Evolutionary conservation across 2,329 filamentous ascomycete genomes (phyloP).

Genomic region (Moelleriella libera): DNA sequence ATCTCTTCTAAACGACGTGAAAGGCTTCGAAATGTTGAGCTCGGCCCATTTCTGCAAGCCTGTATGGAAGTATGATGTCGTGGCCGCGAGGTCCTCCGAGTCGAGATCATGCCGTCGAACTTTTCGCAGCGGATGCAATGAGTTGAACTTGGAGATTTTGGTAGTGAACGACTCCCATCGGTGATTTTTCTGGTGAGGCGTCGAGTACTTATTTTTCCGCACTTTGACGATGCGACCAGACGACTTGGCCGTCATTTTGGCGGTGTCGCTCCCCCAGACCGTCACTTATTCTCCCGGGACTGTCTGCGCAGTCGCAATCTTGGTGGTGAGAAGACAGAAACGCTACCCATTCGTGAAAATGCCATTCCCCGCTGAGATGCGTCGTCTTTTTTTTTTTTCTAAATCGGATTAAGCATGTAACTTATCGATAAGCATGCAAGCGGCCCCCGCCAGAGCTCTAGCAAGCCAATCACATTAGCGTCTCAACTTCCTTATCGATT

Average conservation of each 20-base stretch:
- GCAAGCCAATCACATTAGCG: slow-evolving; percentile 15
- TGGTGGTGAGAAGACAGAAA: too few relatives aligned
- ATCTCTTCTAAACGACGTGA: slow-evolving; percentile 62
- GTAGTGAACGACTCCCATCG: slow-evolving; percentile 83
- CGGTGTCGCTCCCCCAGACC: slow-evolving; percentile 8
- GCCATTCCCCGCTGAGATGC: too few relatives aligned
- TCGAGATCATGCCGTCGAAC: slow-evolving; percentile 76
- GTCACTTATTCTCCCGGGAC: background rate
- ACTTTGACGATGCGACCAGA: slow-evolving; percentile 57
- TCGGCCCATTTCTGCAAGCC: slow-evolving; percentile 82
- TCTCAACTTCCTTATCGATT: slow-evolving; percentile 13
- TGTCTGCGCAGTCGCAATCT: too few relatives aligned
- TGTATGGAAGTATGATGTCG: slow-evolving; percentile 76
- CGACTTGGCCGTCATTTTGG: slow-evolving; percentile 45
- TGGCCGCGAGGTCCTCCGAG: slow-evolving; percentile 58
- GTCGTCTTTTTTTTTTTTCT: background rate
- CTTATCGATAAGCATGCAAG: slow-evolving; percentile 17
- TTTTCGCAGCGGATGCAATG: slow-evolving; percentile 79
- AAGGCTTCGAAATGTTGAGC: slow-evolving; percentile 74
- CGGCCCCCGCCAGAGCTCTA: slow-evolving; percentile 3
- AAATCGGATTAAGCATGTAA: slow-evolving; percentile 6
- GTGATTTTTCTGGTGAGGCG: slow-evolving; percentile 67
- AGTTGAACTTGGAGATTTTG: slow-evolving; percentile 80
- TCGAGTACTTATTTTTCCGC: slow-evolving; percentile 55
- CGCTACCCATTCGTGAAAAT: too few relatives aligned